Percentiles rank a stretch among this genome's conserved stretches.
Conservation (phyloP, 768 basidiomycete genomes). For the Pisolithus orientalis region DNA sequence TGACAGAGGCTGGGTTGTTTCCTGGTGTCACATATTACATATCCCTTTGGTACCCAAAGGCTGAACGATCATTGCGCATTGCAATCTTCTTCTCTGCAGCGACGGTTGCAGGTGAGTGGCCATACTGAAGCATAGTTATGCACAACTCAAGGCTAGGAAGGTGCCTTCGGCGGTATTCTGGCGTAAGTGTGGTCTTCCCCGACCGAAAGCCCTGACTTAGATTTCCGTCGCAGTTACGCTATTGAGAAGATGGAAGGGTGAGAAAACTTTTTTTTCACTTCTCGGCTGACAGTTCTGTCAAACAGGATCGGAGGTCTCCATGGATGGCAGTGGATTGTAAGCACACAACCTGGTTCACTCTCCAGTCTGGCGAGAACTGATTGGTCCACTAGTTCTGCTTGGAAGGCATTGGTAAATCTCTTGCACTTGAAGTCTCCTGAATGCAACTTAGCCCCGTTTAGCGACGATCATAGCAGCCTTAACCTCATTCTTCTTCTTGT, state of each 20-base stretch:
- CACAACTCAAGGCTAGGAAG: conserved; percentile 6
- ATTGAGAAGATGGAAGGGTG: conserved; percentile 30
- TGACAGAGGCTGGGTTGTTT: conserved; percentile 42
- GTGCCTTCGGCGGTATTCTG: conserved; percentile 42
- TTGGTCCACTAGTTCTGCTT: conserved; percentile 21
- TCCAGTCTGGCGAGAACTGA: conserved; percentile 4
- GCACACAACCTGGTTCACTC: conserved; percentile 1
- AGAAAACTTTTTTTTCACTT: conserved; percentile 9
- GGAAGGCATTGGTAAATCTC: conserved; percentile 21
- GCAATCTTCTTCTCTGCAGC: conserved; percentile 63
- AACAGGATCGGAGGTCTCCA: conserved; percentile 23
- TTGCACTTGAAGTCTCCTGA: neutral
- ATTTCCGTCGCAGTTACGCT: conserved; percentile 23
- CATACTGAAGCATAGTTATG: neutral
- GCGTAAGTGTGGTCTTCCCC: conserved; percentile 29
- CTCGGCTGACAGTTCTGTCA: neutral
- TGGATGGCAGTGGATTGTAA: conserved; percentile 35
- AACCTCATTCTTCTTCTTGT: conserved; percentile 41
- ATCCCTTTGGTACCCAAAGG: conserved; percentile 55
- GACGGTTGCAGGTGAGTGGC: conserved; percentile 40
- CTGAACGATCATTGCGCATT: conserved; percentile 51
- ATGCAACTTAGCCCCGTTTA: conserved; percentile 3
- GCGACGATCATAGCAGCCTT: conserved; percentile 16
- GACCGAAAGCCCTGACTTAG: neutral
- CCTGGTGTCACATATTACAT: conserved; percentile 39